Conservation (phyloP, 2,329 filamentous ascomycete genomes). For the Fusarium sp. region DNA sequence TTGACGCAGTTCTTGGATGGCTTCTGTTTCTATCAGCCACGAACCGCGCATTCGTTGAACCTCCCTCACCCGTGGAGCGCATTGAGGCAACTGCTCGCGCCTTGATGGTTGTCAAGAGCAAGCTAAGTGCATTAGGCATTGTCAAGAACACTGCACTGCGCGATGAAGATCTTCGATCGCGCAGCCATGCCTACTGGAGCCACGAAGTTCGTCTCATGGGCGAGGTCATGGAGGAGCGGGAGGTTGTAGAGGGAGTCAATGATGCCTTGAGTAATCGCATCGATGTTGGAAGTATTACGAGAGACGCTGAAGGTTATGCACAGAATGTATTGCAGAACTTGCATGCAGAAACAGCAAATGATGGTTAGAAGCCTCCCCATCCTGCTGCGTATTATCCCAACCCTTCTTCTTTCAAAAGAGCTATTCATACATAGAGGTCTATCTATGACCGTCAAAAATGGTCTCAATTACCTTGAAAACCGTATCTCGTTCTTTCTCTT, state of each 20-base stretch:
- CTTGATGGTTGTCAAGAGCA: conserved; percentile 71
- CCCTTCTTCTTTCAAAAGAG: conserved; percentile 38
- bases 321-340: conserved; percentile 56
- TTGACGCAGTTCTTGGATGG: conserved; percentile 73
- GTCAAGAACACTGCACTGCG: conserved; percentile 83
- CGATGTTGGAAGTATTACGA: conserved; percentile 70
- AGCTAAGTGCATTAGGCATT: conserved; percentile 78
- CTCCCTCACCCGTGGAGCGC: conserved; percentile 72
- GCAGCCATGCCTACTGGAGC: conserved; percentile 80
- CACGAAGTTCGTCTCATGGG: conserved; percentile 79
- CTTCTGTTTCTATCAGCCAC: conserved; percentile 83
- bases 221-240: conserved; percentile 82
- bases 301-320: conserved; percentile 73
- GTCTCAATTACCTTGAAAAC: conserved; percentile 31
- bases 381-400: conserved; percentile 41
- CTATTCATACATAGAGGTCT: conserved; percentile 48
- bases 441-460: conserved; percentile 37
- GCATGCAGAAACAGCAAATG: conserved; percentile 40
- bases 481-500: conserved; percentile 33
- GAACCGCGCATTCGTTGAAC: conserved; percentile 78
- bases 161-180: conserved; percentile 76
- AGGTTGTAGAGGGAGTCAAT: conserved; percentile 78
- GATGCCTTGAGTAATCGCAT: conserved; percentile 74
- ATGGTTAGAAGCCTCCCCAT: conserved; percentile 28
- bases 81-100: conserved; percentile 69